Evolutionary conservation across 106 monocot genomes (phyloP), one percentile per base, ranked within the genome.

Genomic region (Chionographis japonica): DNA sequence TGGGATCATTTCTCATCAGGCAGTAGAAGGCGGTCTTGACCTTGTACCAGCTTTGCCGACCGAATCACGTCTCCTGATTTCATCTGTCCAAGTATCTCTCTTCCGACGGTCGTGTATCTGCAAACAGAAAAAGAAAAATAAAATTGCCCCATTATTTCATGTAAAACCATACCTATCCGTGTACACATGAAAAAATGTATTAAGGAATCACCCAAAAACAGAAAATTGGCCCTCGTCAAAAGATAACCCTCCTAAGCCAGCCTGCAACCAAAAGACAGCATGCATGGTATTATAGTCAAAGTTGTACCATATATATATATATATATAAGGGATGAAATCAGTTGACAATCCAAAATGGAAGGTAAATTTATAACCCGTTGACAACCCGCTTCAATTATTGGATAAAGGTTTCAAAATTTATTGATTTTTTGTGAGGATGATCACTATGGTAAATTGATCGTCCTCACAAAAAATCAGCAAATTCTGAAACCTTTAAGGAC

Each of bases 221-320:
- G 94, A 95, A 75, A 95, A 95, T 70, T 95, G 94, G 7, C 94
- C 94, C 83, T 95, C 94, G 40, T 95, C 94, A 70, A 95, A 95
- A 50, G 94, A 90, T 63, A 90, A 68, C 46, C 94, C 90, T 72
- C 94, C 94, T 74, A 95, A 75, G 27, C 94, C 94, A 64, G 90
- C 72, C 94, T 95, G 80, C 37, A 70, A 1, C 43, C 18, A 20
- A 66, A 38, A 60, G 65, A 61, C 15, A 17, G 12, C 36, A 40
- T 12, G 27, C 27, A 27, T 27, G 27, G 27, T 27, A 27, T 27
- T 27, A 27, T 27, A 27, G 27, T 27, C 27, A 27, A 27, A 27
- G 0, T 27, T 27, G 27, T 27, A 27, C 27, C 27, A 27, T 27
- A 27, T 27, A 27, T 27, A 27, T 27, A 27, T 27, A 27, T 27